Evolutionary conservation across 2,329 filamentous ascomycete genomes (phyloP), one percentile per base, ranked within the genome.

Genomic region (Aurifilum marmelostoma): DNA sequence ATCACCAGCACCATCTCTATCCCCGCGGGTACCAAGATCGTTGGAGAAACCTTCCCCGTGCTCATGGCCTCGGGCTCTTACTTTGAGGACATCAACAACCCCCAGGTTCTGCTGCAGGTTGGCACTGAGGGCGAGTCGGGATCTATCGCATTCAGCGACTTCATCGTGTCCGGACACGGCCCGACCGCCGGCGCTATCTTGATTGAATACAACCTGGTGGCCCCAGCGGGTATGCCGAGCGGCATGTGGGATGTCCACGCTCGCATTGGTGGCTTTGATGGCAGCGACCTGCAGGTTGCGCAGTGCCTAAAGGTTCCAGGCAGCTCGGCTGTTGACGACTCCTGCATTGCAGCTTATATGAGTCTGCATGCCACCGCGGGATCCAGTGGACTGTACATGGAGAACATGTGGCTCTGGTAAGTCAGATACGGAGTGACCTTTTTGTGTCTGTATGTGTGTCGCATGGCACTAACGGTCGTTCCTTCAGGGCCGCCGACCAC

Each of bases 161-260:
- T 92, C 73, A 85, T 94, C 59, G 83, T 94, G n/a, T 86, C 85
- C 69, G 92, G 90, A 0, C 84, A 88, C 71, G 91, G 91, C 2
- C 80, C 88, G 39, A 84, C 89, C 47, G 83, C 87, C 0, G 92
- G 92, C 9, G 91, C 91, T 1, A 83, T 89, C 11, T 80, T 93
- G 12, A 87, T 94, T 67, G 84, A 94, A 77, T 93, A 89, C 83
- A 94, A 94, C 76, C 81, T 94, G 14, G 84, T 81, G 56, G 82
- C 80, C 29, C 68, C 70, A 2, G 61, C 69, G 9, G 75, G 73
- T 16, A 75, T 74, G 47, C 83, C 84, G 3, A 80, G 80, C 27
- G 88, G 86, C 12, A 83, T 90, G 77, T 94, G 91, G 91, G 92
- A 94, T 75, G 87, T 90, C 24, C 92, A 94, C 79, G 87, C 91